Conservation (phyloP, 495 filamentous ascomycete genomes). For the Sabuloglossum arenarium region DNA sequence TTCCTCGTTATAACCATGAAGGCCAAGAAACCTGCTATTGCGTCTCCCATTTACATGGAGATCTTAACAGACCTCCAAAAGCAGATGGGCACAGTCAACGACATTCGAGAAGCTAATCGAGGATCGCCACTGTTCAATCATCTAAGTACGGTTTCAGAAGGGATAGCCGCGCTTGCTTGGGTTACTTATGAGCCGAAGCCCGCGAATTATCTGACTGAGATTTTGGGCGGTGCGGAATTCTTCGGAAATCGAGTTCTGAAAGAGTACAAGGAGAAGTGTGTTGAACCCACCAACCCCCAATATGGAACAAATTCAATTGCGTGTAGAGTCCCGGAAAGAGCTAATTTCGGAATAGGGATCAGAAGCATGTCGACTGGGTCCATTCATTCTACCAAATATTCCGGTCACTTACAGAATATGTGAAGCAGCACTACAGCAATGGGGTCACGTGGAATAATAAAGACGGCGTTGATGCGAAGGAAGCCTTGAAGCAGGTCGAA, state of each 20-base stretch:
- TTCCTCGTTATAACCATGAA: slow-evolving; percentile 78
- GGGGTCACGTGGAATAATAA: slow-evolving; percentile 79
- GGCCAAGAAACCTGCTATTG: slow-evolving; percentile 72
- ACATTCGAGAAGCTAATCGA: slow-evolving; percentile 60
- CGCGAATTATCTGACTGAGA: slow-evolving; percentile 58
- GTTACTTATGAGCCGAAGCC: slow-evolving; percentile 61
- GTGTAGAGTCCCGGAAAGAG: not conserved
- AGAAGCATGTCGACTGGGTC: slow-evolving; percentile 64
- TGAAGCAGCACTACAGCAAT: slow-evolving; percentile 55
- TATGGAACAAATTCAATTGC: not conserved
- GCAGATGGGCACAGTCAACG: slow-evolving; percentile 50
- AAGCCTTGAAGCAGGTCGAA: slow-evolving; percentile 43
- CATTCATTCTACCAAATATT: slow-evolving; percentile 76
- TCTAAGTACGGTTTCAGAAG: slow-evolving; percentile 69
- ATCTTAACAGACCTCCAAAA: slow-evolving; percentile 67
- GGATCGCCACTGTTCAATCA: slow-evolving; percentile 50
- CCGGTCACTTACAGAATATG: slow-evolving; percentile 55
- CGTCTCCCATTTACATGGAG: slow-evolving; percentile 42
- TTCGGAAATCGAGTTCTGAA: slow-evolving; percentile 82
- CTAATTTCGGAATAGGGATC: slow-evolving; percentile 29
- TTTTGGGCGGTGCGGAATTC: slow-evolving; percentile 60
- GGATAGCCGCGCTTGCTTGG: slow-evolving; percentile 72
- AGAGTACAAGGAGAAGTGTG: slow-evolving; percentile 78
- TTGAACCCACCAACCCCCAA: not conserved
- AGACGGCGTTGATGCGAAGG: slow-evolving; percentile 47